Evolutionary conservation across 306 rosid species (phyloP).

Genomic region (Quercus variabilis): DNA sequence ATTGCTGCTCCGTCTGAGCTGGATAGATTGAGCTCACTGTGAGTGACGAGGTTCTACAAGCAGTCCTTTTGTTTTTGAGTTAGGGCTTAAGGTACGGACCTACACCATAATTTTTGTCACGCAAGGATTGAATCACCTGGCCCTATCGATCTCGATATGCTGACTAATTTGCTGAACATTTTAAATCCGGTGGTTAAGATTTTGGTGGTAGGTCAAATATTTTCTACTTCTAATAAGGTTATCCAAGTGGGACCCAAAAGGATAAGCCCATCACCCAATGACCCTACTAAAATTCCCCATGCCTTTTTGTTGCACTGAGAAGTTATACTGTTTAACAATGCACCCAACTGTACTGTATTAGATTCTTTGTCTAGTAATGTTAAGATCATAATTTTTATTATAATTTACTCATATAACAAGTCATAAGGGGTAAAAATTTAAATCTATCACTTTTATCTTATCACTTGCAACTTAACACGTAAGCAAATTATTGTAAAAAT

Average conservation of each 20-base stretch:
- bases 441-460: too few relatives aligned
- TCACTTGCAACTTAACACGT: rapidly evolving
- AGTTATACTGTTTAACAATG: not conserved
- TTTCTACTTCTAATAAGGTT: conserved; percentile 24
- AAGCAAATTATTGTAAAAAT: rapidly evolving
- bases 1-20: too few relatives aligned
- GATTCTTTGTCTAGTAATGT: too few relatives aligned
- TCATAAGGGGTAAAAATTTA: rapidly evolving
- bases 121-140: conserved; percentile 27
- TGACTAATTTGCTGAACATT: conserved; percentile 26
- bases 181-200: conserved; percentile 56
- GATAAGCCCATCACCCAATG: not conserved
- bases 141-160: conserved; percentile 23
- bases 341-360: conserved; percentile 11
- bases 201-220: conserved; percentile 42
- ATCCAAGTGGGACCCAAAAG: conserved; percentile 35
- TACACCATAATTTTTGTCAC: conserved; percentile 20
- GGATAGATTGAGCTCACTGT: too few relatives aligned
- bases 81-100: not conserved
- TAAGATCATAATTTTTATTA: too few relatives aligned
- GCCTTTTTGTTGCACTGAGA: conserved; percentile 14
- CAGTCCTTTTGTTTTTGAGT: not conserved
- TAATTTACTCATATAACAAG: rapidly evolving
- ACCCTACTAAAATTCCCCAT: not conserved
- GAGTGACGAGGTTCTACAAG: too few relatives aligned